Evolutionary conservation across 768 basidiomycete species (phyloP).

Genomic region (Psilocybe tampanensis): DNA sequence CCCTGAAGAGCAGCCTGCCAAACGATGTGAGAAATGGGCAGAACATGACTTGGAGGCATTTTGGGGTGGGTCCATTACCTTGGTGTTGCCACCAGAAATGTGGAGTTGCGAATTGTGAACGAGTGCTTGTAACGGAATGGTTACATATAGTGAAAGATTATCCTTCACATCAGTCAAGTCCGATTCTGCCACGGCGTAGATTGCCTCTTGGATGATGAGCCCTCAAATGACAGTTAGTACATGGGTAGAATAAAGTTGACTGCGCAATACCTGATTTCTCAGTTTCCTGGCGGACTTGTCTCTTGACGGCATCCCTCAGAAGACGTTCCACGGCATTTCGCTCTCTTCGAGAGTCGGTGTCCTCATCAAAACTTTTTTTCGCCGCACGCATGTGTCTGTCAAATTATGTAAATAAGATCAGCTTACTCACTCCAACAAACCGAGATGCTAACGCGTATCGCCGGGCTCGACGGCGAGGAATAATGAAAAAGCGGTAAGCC

Average conservation of each 20-base stretch:
- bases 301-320: slow-evolving; percentile 68
- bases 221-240: slow-evolving; percentile 3
- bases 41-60: neutral
- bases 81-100: slow-evolving; percentile 74
- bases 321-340: slow-evolving; percentile 63
- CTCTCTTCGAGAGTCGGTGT: slow-evolving; percentile 62
- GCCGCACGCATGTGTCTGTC: slow-evolving; percentile 68
- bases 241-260: neutral
- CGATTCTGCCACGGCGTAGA: slow-evolving; percentile 61
- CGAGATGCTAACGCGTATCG: slow-evolving; percentile 49
- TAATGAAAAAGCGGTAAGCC: slow-evolving; percentile 59
- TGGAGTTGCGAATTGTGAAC: slow-evolving; percentile 78
- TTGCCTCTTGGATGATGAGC: slow-evolving; percentile 74
- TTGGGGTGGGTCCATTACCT: slow-evolving; percentile 47
- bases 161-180: slow-evolving; percentile 44
- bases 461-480: slow-evolving; percentile 54
- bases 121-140: slow-evolving; percentile 78
- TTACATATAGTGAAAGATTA: slow-evolving; percentile 73
- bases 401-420: neutral
- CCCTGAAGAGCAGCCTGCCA: slow-evolving; percentile 73
- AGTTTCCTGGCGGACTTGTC: slow-evolving; percentile 64
- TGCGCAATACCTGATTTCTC: slow-evolving; percentile 58
- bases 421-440: neutral
- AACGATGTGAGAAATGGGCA: slow-evolving; percentile 12
- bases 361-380: slow-evolving; percentile 64